phyloP scores from a whole-genome alignment of 129 eudicot species.

The Artemisia tridentata region DNA sequence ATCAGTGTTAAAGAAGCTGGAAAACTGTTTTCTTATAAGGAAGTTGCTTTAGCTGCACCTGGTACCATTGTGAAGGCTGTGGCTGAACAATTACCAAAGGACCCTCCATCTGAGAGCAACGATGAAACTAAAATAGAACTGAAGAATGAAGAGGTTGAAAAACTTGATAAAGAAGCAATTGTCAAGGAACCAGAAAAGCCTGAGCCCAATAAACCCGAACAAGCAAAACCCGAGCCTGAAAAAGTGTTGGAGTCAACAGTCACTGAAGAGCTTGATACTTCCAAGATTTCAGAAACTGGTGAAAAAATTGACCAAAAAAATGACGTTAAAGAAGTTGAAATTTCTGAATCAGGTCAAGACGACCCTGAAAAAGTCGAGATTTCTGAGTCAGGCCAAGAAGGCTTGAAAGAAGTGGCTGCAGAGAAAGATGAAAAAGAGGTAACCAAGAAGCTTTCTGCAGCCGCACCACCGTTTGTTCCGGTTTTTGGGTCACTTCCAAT shows the following conservation, averaged over 20 bases:
- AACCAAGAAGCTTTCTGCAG: constrained; percentile 84
- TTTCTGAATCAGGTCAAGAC: constrained; percentile 23
- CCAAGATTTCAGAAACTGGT: constrained; percentile 28
- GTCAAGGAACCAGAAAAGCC: constrained; percentile 14
- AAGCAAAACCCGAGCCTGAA: constrained; percentile 8
- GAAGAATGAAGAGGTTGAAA: constrained; percentile 28
- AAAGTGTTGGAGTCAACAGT: constrained; percentile 18
- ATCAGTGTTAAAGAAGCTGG: constrained; percentile 73
- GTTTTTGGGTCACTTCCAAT: constrained; percentile 68
- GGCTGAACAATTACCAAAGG: constrained; percentile 59
- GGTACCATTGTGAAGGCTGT: constrained; percentile 90
- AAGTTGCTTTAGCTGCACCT: constrained; percentile 95
- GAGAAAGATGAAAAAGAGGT: constrained; percentile 47
- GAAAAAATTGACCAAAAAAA: constrained; percentile 13
- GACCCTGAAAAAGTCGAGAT: constrained; percentile 16
- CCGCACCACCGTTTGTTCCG: constrained; percentile 86
- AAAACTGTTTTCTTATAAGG: constrained; percentile 90
- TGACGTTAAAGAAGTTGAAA: constrained; percentile 2
- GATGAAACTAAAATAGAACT: constrained; percentile 30
- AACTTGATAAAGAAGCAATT: constrained; percentile 26
- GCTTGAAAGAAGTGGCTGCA: constrained; percentile 24
- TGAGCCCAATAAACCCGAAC: neutral
- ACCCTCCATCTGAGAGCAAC: constrained; percentile 31
- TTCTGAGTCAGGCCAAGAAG: constrained; percentile 33
- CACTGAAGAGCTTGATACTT: constrained; percentile 30